Conservation (phyloP, 495 filamentous ascomycete genomes). For the Hypoxylon lenormandii region DNA sequence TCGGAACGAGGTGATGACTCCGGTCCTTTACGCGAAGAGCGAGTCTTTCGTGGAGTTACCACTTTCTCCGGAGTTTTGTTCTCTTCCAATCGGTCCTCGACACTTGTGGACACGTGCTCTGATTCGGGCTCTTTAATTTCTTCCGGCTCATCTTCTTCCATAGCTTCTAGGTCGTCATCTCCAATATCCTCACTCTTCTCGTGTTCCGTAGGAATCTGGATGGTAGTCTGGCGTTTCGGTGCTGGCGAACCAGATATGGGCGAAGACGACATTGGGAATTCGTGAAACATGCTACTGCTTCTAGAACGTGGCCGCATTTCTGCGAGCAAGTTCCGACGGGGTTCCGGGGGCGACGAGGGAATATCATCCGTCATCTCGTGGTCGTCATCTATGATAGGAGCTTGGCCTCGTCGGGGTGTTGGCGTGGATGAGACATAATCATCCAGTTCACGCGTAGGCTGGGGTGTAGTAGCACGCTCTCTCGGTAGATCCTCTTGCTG, state of each 20-base stretch:
- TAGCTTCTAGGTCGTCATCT: slow-evolving; percentile 31
- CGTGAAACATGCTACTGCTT: slow-evolving; percentile 56
- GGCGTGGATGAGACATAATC: slow-evolving; percentile 84
- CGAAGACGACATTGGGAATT: slow-evolving; percentile 62
- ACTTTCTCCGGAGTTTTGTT: not conserved
- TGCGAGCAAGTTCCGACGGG: slow-evolving; percentile 58
- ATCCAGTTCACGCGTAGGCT: slow-evolving; percentile 59
- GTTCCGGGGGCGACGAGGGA: slow-evolving; percentile 67
- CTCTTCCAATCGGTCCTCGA: not conserved
- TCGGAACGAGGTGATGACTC: slow-evolving; percentile 55
- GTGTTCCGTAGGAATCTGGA: slow-evolving; percentile 17
- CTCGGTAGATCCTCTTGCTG: slow-evolving; percentile 9
- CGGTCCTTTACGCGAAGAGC: slow-evolving; percentile 24
- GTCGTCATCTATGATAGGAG: slow-evolving; percentile 54
- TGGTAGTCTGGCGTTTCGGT: slow-evolving; percentile 33
- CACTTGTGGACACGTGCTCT: not conserved
- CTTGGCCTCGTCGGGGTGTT: slow-evolving; percentile 70
- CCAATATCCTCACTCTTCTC: slow-evolving; percentile 24
- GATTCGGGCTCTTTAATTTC: slow-evolving; percentile 6
- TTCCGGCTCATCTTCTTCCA: slow-evolving; percentile 14
- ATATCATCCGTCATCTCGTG: slow-evolving; percentile 58
- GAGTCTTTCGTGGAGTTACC: slow-evolving; percentile 13
- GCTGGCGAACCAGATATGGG: slow-evolving; percentile 60
- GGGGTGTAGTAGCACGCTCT: slow-evolving; percentile 55
- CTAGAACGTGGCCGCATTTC: slow-evolving; percentile 60